Evolutionary conservation across 2,329 filamentous ascomycete species (phyloP).

Genomic region (Lachnellula suecica): DNA sequence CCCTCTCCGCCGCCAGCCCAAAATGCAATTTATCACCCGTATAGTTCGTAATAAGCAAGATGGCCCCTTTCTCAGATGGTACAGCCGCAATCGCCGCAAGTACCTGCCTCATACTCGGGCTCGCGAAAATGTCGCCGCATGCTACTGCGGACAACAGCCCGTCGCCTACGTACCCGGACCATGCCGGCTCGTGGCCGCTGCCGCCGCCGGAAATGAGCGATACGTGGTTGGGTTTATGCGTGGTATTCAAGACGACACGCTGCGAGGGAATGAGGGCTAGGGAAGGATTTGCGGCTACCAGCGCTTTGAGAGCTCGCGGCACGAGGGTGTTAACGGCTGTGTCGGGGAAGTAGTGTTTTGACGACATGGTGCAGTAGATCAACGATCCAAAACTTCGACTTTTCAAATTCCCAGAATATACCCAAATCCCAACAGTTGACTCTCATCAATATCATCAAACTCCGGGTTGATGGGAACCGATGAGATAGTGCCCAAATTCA

Average conservation of each 20-base stretch:
- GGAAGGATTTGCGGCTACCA: slow-evolving; percentile 44
- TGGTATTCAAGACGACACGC: slow-evolving; percentile 46
- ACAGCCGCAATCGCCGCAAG: slow-evolving; percentile 55
- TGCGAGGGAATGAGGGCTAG: slow-evolving; percentile 44
- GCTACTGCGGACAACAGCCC: slow-evolving; percentile 63
- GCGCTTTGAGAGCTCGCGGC: slow-evolving; percentile 44
- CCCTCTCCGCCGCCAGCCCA: slow-evolving; percentile 39
- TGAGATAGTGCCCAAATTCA: neutral
- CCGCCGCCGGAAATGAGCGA: slow-evolving; percentile 30
- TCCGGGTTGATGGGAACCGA: too few relatives aligned
- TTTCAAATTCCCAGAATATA: neutral
- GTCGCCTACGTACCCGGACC: slow-evolving; percentile 61
- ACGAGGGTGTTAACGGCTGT: slow-evolving; percentile 46
- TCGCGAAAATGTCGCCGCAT: slow-evolving; percentile 63
- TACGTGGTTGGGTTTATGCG: slow-evolving; percentile 32
- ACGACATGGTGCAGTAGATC: slow-evolving; percentile 49
- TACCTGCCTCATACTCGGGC: slow-evolving; percentile 62
- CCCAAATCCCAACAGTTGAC: neutral
- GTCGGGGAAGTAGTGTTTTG: slow-evolving; percentile 53
- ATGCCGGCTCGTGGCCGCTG: slow-evolving; percentile 45
- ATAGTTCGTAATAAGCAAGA: slow-evolving; percentile 62
- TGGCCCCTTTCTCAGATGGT: slow-evolving; percentile 53
- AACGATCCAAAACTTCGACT: neutral
- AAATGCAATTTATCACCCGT: slow-evolving; percentile 44
- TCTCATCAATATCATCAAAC: neutral